Evolutionary conservation across 2,329 filamentous ascomycete genomes (phyloP), one percentile per base, ranked within the genome.

Genomic region (Boeremia lycopersici): DNA sequence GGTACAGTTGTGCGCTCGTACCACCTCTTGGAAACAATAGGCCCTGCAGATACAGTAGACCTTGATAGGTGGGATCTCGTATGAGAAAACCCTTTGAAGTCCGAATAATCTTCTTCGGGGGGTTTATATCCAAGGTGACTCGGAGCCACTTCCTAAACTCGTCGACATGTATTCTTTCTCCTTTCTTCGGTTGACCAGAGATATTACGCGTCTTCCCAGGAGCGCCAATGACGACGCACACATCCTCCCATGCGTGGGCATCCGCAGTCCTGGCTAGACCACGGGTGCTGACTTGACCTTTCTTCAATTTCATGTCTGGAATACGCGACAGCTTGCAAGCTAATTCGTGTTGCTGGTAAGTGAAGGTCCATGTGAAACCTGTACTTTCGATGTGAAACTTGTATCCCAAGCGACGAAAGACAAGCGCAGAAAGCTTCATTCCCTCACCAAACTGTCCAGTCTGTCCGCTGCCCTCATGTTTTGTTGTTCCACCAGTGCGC

Each of bases 381-480:
- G n/a, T 23, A 23, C 51, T 58, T 15, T 49, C 33, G 19, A 61
- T 56, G 12, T 28, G 10, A n/a, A 59, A 35, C 9, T 42, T 57
- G 28, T 61, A 51, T n/a, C 59, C 55, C 6, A 56, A 48, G 28
- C 57, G 54, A 9, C 47, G 53, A 25, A 54, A 52, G 23, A 63
- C 39, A 0, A 62, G 50, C 13, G 54, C 56, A 9, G 58, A 45
- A 0, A 66, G 30, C 45, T 68, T 68, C 36, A 67, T 35, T 3
- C 65, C 62, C 29, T 68, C 64, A 7, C 62, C 61, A 53, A 62
- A 59, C 28, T 67, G 53, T n/a, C 63, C 64, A 3, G 43, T 43
- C 36, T 67, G 62, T 17, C 39, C n/a, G 9, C 1, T 0, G 26
- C 62, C 49, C 1, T 12, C 6, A 1, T 45, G 31, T 41, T 67